Conservation (phyloP, 2,329 filamentous ascomycete genomes). For the Pestalotiopsis sp. region DNA sequence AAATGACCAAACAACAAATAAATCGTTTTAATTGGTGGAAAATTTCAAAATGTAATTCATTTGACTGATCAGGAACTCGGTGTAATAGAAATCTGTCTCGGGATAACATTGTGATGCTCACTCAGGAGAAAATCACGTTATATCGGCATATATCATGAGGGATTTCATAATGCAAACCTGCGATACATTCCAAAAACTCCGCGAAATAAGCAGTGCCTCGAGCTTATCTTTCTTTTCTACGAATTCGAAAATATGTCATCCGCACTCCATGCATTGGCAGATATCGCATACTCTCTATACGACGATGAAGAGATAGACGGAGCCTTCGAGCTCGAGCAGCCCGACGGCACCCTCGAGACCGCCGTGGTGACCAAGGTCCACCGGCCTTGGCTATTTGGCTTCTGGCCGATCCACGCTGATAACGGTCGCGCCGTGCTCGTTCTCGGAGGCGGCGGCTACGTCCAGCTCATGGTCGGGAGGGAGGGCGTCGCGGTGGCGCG, state of each 20-base stretch:
- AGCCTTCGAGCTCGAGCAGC: constrained; percentile 19
- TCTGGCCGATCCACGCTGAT: too few relatives aligned
- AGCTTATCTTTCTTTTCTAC: too few relatives aligned
- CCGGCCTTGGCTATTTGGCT: constrained; percentile 23
- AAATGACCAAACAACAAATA: background rate
- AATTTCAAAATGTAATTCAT: background rate
- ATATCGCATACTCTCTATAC: constrained; percentile 21
- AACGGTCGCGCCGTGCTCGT: constrained; percentile 23
- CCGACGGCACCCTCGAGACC: constrained; percentile 16
- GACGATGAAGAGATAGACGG: constrained; percentile 16
- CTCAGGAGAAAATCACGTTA: background rate
- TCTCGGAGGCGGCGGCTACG: constrained; percentile 25
- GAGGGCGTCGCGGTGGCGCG: constrained; percentile 23
- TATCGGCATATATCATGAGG: too few relatives aligned
- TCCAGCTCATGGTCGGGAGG: constrained; percentile 25
- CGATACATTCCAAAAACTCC: too few relatives aligned
- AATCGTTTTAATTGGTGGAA: background rate
- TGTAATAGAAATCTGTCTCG: background rate
- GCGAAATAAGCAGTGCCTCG: too few relatives aligned
- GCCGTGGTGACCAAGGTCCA: constrained; percentile 19
- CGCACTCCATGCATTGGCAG: constrained; percentile 5
- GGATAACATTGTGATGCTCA: background rate
- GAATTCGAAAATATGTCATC: too few relatives aligned
- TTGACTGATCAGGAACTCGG: background rate
- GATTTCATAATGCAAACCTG: too few relatives aligned